Base-by-base conservation (phyloP, 306 rosid genomes). In the Abrus precatorius region DNA sequence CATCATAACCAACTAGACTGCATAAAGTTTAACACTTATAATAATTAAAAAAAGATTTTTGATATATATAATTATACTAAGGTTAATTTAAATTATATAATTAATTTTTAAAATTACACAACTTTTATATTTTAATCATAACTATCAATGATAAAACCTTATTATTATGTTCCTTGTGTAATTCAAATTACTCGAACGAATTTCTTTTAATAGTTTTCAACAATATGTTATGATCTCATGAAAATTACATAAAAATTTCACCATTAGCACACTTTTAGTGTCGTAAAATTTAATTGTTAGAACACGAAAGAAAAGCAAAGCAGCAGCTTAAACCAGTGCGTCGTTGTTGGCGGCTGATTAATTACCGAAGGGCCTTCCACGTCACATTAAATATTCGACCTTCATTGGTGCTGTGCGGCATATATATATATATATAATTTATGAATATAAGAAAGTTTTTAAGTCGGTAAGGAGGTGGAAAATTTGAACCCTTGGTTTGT, bases 381-480 rank as follows among this genome's bases (percentile, higher is more conserved):
- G 7, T 56, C 62, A 1, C 69, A 14, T 65, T 40, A 65, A 13
- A 67, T 44, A 67, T 45, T 28, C 33, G 40, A 9, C 11, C 43
- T 68, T 12, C 3, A 27, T 2, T 12, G 27, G 56, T 43, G 54
- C 28, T 44, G 33, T 48, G 60, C 44, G 59, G 50, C 70, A 64
- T 40, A 40, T 64, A 64, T 34, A 41, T 65, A 7, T 41, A 65
- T 65, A 5, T 65, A 63, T 36, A 13, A 63, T 6, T 34, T 62
- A 61, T 13, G 20, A 54, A 13, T 50, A 50, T 65, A 53, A 7
- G 33, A 72, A 52, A 72, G 50, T 63, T 59, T 59, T 59, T 62
- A 36, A 36, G 69, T 65, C 40, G 29, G 47, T 34, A 63, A 63
- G 34, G 28, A 34, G 45, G 2, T 12, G 4, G 1, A 34, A 34